Conservation (phyloP, 352 stramenopile species). For the Blastocystis sp. region DNA sequence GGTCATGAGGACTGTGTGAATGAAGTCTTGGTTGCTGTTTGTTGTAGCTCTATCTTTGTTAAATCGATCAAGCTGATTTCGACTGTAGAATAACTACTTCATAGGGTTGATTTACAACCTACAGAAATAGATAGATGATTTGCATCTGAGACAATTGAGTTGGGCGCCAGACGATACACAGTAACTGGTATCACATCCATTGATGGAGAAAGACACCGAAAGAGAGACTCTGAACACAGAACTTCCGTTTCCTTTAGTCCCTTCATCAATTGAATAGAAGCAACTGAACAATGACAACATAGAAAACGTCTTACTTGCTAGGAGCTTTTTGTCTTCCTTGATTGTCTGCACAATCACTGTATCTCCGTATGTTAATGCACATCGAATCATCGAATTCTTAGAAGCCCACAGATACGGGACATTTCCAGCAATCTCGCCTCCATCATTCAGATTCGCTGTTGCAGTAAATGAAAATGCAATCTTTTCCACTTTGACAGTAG, state of each 20-base stretch:
- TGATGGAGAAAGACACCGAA: slow-evolving; percentile 8
- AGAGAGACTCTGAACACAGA: slow-evolving; percentile 33
- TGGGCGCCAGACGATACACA: slow-evolving; percentile 31
- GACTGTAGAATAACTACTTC: slow-evolving; percentile 31
- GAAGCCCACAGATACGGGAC: slow-evolving; percentile 14
- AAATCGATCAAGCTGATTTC: slow-evolving; percentile 39
- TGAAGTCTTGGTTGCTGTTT: slow-evolving; percentile 42
- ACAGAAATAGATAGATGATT: neutral
- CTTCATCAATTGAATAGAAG: neutral
- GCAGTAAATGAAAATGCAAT: slow-evolving; percentile 55
- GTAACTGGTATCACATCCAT: slow-evolving; percentile 40
- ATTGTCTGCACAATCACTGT: slow-evolving; percentile 57
- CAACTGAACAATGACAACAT: neutral
- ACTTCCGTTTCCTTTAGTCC: slow-evolving; percentile 42
- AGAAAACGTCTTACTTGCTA: neutral
- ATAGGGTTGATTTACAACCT: neutral
- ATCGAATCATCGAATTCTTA: slow-evolving; percentile 47
- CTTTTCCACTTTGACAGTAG: slow-evolving; percentile 14
- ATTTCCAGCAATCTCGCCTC: neutral
- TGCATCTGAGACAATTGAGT: neutral
- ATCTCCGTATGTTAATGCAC: slow-evolving; percentile 28
- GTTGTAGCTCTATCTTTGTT: slow-evolving; percentile 21
- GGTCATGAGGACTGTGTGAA: slow-evolving; percentile 2
- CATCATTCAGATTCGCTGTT: slow-evolving; percentile 48
- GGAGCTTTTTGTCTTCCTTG: neutral